phyloP scores from a whole-genome alignment of 1,139 yeast genomes.

The Yamadazyma dendronema region DNA sequence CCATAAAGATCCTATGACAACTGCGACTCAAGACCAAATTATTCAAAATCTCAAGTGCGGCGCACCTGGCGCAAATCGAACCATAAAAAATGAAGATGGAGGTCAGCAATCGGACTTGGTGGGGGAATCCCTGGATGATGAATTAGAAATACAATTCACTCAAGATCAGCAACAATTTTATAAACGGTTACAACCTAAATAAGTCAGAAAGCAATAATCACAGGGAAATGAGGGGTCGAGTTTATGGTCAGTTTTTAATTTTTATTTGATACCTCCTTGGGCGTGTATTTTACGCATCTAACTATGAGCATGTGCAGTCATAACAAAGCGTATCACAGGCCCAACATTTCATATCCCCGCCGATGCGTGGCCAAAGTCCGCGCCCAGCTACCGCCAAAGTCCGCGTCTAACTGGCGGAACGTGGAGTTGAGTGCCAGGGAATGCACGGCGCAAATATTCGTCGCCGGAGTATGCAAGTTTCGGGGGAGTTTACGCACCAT shows the following conservation, averaged over 20 bases:
- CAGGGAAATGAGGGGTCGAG: background rate
- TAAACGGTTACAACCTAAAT: conserved; percentile 1
- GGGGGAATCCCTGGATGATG: no score
- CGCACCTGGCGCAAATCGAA: no score
- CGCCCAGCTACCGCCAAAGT: background rate
- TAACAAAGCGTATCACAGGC: no score
- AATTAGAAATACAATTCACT: conserved; percentile 7
- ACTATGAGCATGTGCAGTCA: no score
- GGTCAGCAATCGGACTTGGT: no score
- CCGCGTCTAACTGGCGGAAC: no score
- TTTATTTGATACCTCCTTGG: no score
- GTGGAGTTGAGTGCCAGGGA: no score
- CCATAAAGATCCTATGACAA: background rate
- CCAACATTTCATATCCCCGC: background rate
- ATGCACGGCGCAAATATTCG: background rate
- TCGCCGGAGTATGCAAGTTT: background rate
- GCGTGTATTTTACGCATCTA: no score
- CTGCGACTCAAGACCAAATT: background rate
- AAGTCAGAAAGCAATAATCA: background rate
- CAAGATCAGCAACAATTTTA: conserved; percentile 4
- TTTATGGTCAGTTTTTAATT: no score
- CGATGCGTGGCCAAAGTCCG: background rate
- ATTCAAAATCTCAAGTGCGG: conserved; percentile 1
- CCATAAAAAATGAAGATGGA: no score
- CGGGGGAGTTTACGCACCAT: background rate